A percentile compares a stretch with the other conserved stretches of the same genome.
Conservation (phyloP, 176 grass and related monocot species). For the barley (Hordeum vulgare) region MorexV3_pseudomolecules_assembly NC_058519.1:221003013-221003512, state of each 20-base stretch:
- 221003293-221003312: not conserved
- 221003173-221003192: not conserved
- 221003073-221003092: not conserved
- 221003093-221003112: not conserved
- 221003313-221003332: not conserved
- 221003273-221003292: not conserved
- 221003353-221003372: not conserved
- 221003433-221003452: constrained; percentile 4
- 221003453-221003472: not conserved
- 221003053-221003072: not conserved
- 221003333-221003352: not conserved
- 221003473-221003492: not conserved
- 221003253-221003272: not conserved
- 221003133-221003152: not conserved
- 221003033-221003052: not conserved
- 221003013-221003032: not conserved
- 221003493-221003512: not conserved
- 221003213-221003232: not conserved
- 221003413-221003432: not conserved
- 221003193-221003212: not conserved
- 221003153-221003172: not conserved
- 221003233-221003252: not conserved
- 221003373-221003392: not conserved
- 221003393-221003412: not conserved
- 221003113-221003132: not conserved